Base-by-base conservation (phyloP, 2,329 filamentous ascomycete species). In the Cytospora paraplurivora region DNA sequence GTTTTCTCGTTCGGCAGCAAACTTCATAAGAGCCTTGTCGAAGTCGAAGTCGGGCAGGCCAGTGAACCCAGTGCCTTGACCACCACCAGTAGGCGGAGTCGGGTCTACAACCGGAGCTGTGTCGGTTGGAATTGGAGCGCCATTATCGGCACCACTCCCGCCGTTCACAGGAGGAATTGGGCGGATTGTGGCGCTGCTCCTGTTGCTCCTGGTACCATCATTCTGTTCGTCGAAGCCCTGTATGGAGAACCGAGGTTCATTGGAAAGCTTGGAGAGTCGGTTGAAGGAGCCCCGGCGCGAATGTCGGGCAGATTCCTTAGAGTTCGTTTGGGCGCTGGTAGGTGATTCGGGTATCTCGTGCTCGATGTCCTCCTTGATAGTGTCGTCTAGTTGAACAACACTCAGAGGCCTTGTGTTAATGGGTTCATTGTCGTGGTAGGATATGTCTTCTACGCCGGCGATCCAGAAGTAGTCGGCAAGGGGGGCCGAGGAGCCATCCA, bases 1-100 rank as follows among this genome's bases (percentile, higher is more conserved):
- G 65, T 89, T 90, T 71, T 99, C 95, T 68, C 95, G 85, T 79
- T 98, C 94, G n/a, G 89, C 90, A 53, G 95, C 93, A 75, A 99
- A 99, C 78, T 97, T 98, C 71, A 93, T 80, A 69, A 99, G 82
- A 33, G 95, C 94, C 72, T 91, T 88, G 74, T 98, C 95, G 72
- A 99, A 99, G 75, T 98, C 95, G 72, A 91, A 92, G 72, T 96
- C 92, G 63, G 76, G 78, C 67, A 84, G 19, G 27, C 62, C 62
- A 1, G 65, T 76, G 38, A 79, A 69, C 44, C 69, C 68, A 51
- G 73, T 69, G 47, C 76, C 76, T 27, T 75, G 74, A 44, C 72
- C 67, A 49, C 62, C 61, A 41, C 66, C 68, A 21, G 56, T 44
- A 34, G 44, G 37, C 15, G n/a, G n/a, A 33, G 44, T 12, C 1